Evolutionary conservation across 2,329 filamentous ascomycete genomes (phyloP), one percentile per base, ranked within the genome.

Genomic region (Diaporthe nobilis): DNA sequence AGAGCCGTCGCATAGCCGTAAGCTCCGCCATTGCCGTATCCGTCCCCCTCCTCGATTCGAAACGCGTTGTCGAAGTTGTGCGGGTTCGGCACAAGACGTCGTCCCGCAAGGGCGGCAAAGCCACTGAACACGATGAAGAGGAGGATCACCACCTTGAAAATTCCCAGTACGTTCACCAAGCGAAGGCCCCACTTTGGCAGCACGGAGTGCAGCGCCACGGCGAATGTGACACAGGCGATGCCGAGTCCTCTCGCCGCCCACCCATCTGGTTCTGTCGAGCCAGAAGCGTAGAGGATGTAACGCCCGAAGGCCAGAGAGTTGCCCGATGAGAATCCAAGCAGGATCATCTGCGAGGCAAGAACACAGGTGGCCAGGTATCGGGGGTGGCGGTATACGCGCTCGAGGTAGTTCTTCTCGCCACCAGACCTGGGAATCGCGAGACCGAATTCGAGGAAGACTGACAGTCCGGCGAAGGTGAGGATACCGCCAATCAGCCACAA

Each of bases 391-490:
- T 92, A 92, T 22, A 91, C 89, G n/a, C 89, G 86, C 79, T 93
- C 91, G 65, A 93, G 88, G 80, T 93, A 93, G 81, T 92, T 91
- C 85, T 93, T 93, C 77, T 92, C 91, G 28, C 91, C 91, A 20
- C 91, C 91, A 20, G 89, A 91, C 49, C 88, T 85, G 3, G 91
- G 91, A 49, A 92, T 91, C 5, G 89, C 90, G 5, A 91, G 86
- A 34, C 91, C 91, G 78, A 92, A 92, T 79, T 92, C 91, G 67
- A 93, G 87, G 80, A 90, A 92, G 6, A 93, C 90, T 73, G 88
- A 89, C 17, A 92, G 85, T 31, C 91, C 91, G 77, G 86, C 88
- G 78, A 90, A 90, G 3, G 91, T 89, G 34, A 92, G 84, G 67
- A 92, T 82, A 39, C 87, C 87, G 25, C 87, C 86, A 75, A 76